Base-by-base conservation (phyloP, 2,329 filamentous ascomycete species). In the Falciphora oryzae region DNA sequence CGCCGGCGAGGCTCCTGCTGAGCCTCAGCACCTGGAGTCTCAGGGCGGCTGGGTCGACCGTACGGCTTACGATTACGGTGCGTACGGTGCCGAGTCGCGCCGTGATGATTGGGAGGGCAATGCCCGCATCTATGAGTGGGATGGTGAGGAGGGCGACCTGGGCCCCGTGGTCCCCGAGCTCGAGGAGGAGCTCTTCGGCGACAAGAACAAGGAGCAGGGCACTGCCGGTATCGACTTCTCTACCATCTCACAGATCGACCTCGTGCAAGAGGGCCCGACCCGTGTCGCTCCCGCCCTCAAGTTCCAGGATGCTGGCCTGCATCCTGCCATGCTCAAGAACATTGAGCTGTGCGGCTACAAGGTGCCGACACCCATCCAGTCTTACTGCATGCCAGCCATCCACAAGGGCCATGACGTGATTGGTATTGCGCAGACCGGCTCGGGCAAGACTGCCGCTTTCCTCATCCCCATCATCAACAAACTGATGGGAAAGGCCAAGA, bases 401-500 rank as follows among this genome's bases (percentile, higher is more conserved):
- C 77, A 91, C 28, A 79, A 84, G 62, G 90, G 90, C 1, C 81
- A 90, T 69, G 95, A 99, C 75, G 81, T 98, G 35, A 91, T 98
- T 69, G 93, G 89, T 3, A 87, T 95, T 71, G 93, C 95, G 11
- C 94, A 98, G 77, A 99, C 95, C 61, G 94, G 95, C 27, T 98
- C 94, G 31, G 95, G 95, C 63, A 99, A 99, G 81, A 99, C 95
- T 0, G 94, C 91, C 0, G 93, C 95, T 0, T 99, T 95, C 73
- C 78, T 99, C 5, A 86, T 97, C 64, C 95, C 95, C 0, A 91
- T 96, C 66, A 73, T 98, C 63, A 96, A 93, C 66, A 90, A 91
- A 75, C 79, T 99, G 28, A 97, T 98, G 92, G 95, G 95, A 31
- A 98, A 98, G 78, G 92, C 91, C 7, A 95, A 93, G 78, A 93